Evolutionary conservation across 2,329 filamentous ascomycete genomes (phyloP).

Genomic region (Cladophialophora carrionii): DNA sequence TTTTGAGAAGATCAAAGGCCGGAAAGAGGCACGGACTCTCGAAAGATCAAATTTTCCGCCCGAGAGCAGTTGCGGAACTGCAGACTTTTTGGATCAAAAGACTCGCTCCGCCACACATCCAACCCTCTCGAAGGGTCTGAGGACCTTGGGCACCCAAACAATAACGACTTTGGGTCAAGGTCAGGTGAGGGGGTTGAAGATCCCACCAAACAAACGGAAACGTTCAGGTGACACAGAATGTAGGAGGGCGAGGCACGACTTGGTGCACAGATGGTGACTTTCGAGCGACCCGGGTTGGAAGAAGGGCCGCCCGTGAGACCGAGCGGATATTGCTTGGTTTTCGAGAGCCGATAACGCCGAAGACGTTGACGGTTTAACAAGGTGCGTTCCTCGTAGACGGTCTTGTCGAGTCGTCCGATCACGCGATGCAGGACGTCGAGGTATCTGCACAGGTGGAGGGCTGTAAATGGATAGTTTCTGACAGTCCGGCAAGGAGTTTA

Average conservation of each 20-base stretch:
- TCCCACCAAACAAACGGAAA: conserved; percentile 4
- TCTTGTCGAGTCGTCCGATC: neutral
- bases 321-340: neutral
- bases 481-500: neutral
- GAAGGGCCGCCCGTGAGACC: neutral
- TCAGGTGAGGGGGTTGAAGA: neutral
- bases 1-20: neutral
- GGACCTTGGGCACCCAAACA: conserved; percentile 2
- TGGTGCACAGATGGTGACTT: conserved; percentile 6
- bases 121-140: conserved; percentile 4
- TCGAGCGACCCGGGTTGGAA: conserved; percentile 13
- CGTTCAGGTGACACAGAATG: conserved; percentile 22
- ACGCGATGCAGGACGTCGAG: neutral
- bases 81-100: neutral
- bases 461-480: neutral
- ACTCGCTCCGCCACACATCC: conserved; percentile 4
- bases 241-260: conserved; percentile 8
- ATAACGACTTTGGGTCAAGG: neutral
- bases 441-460: neutral
- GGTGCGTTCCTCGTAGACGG: neutral
- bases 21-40: conserved; percentile 1
- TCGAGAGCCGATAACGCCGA: neutral
- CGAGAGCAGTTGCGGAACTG: neutral
- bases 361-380: neutral
- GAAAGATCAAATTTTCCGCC: neutral